Percentiles rank a stretch among this genome's conserved stretches.
phyloP scores from a whole-genome alignment of 1,139 yeast species.

The Hemisphaericaspora subhashii region DNA sequence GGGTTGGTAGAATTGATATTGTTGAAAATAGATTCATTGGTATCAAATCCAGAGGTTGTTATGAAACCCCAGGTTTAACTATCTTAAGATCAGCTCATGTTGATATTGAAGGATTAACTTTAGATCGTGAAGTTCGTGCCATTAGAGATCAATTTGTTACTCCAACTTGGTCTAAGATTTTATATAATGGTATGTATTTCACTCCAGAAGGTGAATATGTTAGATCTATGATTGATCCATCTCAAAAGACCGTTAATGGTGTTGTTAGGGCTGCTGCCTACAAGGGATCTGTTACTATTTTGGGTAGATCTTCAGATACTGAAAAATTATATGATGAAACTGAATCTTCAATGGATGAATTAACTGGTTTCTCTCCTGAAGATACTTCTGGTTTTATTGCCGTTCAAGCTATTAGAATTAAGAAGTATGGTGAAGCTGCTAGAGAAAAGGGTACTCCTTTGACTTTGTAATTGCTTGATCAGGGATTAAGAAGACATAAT shows the following conservation, averaged over 20 bases:
- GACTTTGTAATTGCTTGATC: slow-evolving; percentile 25
- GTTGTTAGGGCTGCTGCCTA: slow-evolving; percentile 90
- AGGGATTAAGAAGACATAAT: background rate
- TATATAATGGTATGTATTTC: slow-evolving; percentile 97
- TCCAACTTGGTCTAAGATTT: slow-evolving; percentile 82
- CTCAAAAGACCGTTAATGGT: slow-evolving; percentile 95
- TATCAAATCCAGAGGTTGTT: slow-evolving; percentile 98
- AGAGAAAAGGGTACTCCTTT: slow-evolving; percentile 68
- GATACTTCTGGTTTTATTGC: slow-evolving; percentile 97
- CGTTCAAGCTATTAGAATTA: slow-evolving; percentile 95
- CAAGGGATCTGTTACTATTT: slow-evolving; percentile 81
- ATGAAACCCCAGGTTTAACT: slow-evolving; percentile 98
- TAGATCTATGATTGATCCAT: slow-evolving; percentile 89
- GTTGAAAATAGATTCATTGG: slow-evolving; percentile 99
- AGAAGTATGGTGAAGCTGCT: slow-evolving; percentile 96
- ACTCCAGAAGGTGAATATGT: slow-evolving; percentile 97
- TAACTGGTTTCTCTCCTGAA: slow-evolving; percentile 96
- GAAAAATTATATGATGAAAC: slow-evolving; percentile 97
- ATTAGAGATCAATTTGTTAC: slow-evolving; percentile 96
- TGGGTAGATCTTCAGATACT: slow-evolving; percentile 93
- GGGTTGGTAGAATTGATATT: slow-evolving; percentile 98
- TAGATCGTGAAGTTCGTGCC: slow-evolving; percentile 97
- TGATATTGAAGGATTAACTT: slow-evolving; percentile 93
- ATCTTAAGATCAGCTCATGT: slow-evolving; percentile 90
- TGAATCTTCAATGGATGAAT: slow-evolving; percentile 98